Conservation (phyloP, 139 green algal genomes). For the Dunaliella primolecta region DNA sequence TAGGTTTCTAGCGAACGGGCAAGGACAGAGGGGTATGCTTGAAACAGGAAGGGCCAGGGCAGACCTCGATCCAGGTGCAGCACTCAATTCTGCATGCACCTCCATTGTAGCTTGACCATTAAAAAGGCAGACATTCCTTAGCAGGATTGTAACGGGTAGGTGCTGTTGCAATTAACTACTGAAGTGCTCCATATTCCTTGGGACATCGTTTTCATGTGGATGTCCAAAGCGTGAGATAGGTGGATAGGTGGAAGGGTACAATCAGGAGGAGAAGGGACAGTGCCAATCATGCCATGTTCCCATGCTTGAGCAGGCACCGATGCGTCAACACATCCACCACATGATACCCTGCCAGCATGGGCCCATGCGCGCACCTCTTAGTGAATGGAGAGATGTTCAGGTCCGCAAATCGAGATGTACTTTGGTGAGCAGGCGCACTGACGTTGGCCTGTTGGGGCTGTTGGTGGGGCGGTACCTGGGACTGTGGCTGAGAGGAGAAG, state of each 20-base stretch:
- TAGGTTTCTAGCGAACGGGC: background rate
- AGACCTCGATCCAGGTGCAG: background rate
- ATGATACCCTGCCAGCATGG: too few relatives aligned
- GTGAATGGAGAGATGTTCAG: background rate
- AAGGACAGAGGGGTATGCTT: background rate
- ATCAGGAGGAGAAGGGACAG: too few relatives aligned
- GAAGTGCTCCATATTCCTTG: too few relatives aligned
- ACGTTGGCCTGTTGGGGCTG: background rate
- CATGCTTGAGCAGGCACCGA: too few relatives aligned
- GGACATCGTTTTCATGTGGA: too few relatives aligned
- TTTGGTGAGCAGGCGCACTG: background rate
- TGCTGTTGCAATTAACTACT: background rate
- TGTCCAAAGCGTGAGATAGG: too few relatives aligned
- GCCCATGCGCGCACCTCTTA: slow-evolving; percentile 6
- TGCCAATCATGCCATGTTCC: too few relatives aligned
- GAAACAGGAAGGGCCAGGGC: background rate
- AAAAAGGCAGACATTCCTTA: background rate
- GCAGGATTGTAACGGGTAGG: background rate
- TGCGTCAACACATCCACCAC: too few relatives aligned
- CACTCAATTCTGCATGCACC: background rate
- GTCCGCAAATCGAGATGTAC: background rate
- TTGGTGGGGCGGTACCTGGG: background rate
- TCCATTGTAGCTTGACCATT: background rate
- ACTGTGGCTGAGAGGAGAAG: background rate
- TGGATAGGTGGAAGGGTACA: too few relatives aligned